Percentiles rank a stretch among this genome's conserved stretches.
These are phyloP conservation scores for Microcyclosporella mali DNA, from an alignment of 2,329 filamentous ascomycete species.

Conservation along the genomic window DNA sequence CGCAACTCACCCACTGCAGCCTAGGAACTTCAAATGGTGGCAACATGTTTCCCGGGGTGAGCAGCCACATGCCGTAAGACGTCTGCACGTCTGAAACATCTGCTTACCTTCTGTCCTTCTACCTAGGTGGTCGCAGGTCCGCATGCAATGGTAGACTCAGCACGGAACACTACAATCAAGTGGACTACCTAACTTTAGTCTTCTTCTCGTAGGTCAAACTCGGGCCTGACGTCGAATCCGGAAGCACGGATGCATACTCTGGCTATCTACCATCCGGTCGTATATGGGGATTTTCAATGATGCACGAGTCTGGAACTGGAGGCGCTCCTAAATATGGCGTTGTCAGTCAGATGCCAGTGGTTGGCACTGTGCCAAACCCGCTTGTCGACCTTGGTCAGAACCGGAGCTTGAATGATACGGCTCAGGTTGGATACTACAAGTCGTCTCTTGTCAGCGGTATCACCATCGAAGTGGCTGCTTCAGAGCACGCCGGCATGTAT, in stretches of 20 bases:
- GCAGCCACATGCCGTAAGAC: too few species aligned
- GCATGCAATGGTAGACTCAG: constrained; percentile 30
- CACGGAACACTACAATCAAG: too few species aligned
- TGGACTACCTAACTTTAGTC: too few species aligned
- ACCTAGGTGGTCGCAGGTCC: constrained; percentile 31
- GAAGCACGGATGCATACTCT: constrained; percentile 33
- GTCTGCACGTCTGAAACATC: too few species aligned
- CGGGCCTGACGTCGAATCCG: constrained; percentile 32
- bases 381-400: constrained; percentile 21
- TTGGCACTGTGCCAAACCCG: constrained; percentile 16
- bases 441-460: constrained; percentile 51
- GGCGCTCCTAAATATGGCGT: constrained; percentile 60
- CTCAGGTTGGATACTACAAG: constrained; percentile 57
- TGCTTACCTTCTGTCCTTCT: too few species aligned
- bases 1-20: constrained; percentile 5
- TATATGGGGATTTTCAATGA: constrained; percentile 38
- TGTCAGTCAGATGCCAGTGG: constrained; percentile 20
- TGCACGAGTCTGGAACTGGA: constrained; percentile 62
- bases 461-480: constrained; percentile 52
- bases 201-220: constrained; percentile 28
- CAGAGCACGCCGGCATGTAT: constrained; percentile 52
- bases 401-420: constrained; percentile 30
- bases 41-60: constrained; percentile 39
- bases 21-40: constrained; percentile 39
- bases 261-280: constrained; percentile 31